Evolutionary conservation across 2,329 filamentous ascomycete species (phyloP), one percentile per base, ranked within the genome.

Genomic region (Trichoderma aggressivum): DNA sequence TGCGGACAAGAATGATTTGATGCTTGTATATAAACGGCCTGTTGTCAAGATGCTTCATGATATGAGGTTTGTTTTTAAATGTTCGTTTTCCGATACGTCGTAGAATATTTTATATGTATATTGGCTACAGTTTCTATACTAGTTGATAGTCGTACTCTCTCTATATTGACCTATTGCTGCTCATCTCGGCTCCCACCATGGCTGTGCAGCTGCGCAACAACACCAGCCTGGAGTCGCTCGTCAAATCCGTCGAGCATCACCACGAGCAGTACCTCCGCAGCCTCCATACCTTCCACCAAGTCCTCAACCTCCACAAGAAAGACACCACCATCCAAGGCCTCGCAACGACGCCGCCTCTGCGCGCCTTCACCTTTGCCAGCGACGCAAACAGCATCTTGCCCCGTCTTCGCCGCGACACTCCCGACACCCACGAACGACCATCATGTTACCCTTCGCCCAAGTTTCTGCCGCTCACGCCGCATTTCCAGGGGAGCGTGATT

Each of bases 201-300:
- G 58, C 72, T 53, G 61, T 74, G 18, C 75, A 75, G 18, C 74
- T 75, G 30, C 70, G 63, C 64, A 39, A 43, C 36, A 72, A 69
- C 28, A 16, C 16, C 59, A 75, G 70, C 66, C 66, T 80, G 18
- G 80, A 82, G 70, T 78, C 82, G 39, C 75, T 81, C 60, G 75
- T 82, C 72, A 75, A 72, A 50, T 77, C 76, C 32, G 77, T 80
- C 56, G 79, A 82, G 59, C 72, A 76, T 26, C 75, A 77, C 58
- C 80, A 81, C 65, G 79, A 81, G n/a, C 77, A 80, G 53, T 79
- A 80, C 61, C 72, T 81, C 39, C 77, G 75, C 67, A 75, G 75
- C 28, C 73, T 81, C 7, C 74, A 76, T 60, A 74, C 58, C 59
- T 75, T 81, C 18, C 78, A 79, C 43, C 77, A 81, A 50, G 74